Evolutionary conservation across 2,329 filamentous ascomycete genomes (phyloP).

Genomic region (Ophiosphaerella herpotricha): DNA sequence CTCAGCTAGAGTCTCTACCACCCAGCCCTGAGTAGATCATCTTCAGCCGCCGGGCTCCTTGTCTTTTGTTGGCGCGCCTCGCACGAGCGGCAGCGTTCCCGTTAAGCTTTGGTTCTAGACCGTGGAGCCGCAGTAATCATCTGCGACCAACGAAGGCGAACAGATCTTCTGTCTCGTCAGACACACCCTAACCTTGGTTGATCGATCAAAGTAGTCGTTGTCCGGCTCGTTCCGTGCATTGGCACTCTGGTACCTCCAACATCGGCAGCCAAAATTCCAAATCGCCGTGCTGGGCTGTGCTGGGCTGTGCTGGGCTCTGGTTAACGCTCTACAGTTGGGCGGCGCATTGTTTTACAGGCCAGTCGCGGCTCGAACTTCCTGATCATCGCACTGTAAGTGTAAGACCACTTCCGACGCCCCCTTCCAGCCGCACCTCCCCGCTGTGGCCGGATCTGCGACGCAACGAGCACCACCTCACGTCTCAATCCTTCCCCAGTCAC

Average conservation of each 20-base stretch:
- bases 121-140: constrained; percentile 19
- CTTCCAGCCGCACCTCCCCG: constrained; percentile 14
- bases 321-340: constrained; percentile 9
- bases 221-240: constrained; percentile 18
- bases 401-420: constrained; percentile 20
- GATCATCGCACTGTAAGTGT: constrained; percentile 29
- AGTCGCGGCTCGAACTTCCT: constrained; percentile 20
- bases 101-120: constrained; percentile 13
- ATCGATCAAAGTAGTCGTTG: constrained; percentile 6
- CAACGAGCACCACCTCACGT: constrained; percentile 32
- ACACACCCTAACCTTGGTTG: constrained; percentile 7
- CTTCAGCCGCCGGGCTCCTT: not conserved
- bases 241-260: constrained; percentile 13
- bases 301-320: constrained; percentile 28
- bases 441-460: constrained; percentile 32
- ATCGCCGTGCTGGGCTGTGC: constrained; percentile 14
- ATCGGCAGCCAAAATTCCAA: constrained; percentile 33
- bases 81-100: constrained; percentile 1
- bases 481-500: constrained; percentile 29
- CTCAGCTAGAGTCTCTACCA: too few relatives aligned
- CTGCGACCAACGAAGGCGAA: constrained; percentile 9
- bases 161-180: not conserved
- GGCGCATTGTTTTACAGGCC: constrained; percentile 17
- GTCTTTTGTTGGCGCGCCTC: constrained; percentile 2
- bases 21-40: too few relatives aligned